Conservation (phyloP, 176 grass and related monocot genomes). For the Microstegium vimineum region DNA sequence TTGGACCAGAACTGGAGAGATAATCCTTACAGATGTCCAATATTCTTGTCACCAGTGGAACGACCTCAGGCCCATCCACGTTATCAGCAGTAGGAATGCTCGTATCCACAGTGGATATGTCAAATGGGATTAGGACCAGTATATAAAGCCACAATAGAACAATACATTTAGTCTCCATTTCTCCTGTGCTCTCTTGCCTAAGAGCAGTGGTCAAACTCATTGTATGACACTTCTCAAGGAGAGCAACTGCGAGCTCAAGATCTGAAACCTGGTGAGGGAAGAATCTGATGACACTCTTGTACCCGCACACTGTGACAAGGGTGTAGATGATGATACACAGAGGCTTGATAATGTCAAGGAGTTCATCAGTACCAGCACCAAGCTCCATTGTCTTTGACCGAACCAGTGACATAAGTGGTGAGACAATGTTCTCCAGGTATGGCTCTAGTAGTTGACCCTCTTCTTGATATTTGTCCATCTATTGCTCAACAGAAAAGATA, state of each 20-base stretch:
- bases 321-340: slow-evolving; percentile 94
- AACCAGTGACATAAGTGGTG: slow-evolving; percentile 70
- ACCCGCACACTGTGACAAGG: slow-evolving; percentile 80
- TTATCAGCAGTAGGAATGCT: slow-evolving; percentile 52
- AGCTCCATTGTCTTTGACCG: slow-evolving; percentile 65
- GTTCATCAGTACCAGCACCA: slow-evolving; percentile 34
- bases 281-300: slow-evolving; percentile 89
- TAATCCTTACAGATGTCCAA: slow-evolving; percentile 94
- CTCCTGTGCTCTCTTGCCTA: slow-evolving; percentile 91
- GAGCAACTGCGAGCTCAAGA: slow-evolving; percentile 79
- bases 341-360: slow-evolving; percentile 73
- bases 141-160: slow-evolving; percentile 98
- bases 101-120: slow-evolving; percentile 89
- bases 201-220: slow-evolving; percentile 46
- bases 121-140: slow-evolving; percentile 95
- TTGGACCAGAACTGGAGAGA: slow-evolving; percentile 87
- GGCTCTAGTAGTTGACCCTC: slow-evolving; percentile 93
- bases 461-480: slow-evolving; percentile 99
- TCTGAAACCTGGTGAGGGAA: slow-evolving; percentile 97
- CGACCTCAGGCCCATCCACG: slow-evolving; percentile 27
- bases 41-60: slow-evolving; percentile 84
- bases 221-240: slow-evolving; percentile 75
- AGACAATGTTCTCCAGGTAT: slow-evolving; percentile 75
- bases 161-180: slow-evolving; percentile 95
- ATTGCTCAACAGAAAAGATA: slow-evolving; percentile 1